These are phyloP conservation scores for Coelastrella sp. DNA, from an alignment of 139 green algal species.

Conservation along the genomic window DNA sequence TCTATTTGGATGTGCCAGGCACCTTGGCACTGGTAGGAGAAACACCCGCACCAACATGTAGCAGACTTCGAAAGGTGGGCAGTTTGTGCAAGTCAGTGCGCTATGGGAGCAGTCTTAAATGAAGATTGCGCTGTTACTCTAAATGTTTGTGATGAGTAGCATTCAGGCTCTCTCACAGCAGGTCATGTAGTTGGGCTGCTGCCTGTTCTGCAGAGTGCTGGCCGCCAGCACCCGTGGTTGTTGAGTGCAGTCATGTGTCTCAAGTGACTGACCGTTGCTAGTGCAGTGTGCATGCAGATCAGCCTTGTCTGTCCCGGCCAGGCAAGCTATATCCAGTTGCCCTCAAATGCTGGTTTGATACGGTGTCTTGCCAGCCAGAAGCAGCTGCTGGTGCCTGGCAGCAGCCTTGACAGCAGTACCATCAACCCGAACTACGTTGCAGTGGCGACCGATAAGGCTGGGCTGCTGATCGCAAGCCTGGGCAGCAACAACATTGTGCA, in stretches of 20 bases:
- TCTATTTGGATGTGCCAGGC: slow-evolving; percentile 16
- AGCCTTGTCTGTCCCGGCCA: slow-evolving; percentile 13
- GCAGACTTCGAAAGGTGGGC: slow-evolving; percentile 15
- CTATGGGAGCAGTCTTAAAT: not conserved
- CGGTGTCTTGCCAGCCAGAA: slow-evolving; percentile 11
- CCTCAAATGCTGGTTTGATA: slow-evolving; percentile 6
- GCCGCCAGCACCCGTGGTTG: too few relatives aligned
- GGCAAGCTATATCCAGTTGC: slow-evolving; percentile 10
- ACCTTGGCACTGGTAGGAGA: slow-evolving; percentile 25
- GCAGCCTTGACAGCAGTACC: not conserved
- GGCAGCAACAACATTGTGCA: slow-evolving; percentile 44
- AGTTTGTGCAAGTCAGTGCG: not conserved
- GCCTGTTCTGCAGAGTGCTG: too few relatives aligned
- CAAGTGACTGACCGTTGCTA: too few relatives aligned
- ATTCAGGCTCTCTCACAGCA: not conserved
- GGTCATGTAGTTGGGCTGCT: too few relatives aligned
- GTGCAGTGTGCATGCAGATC: slow-evolving; percentile 6
- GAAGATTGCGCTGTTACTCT: too few relatives aligned
- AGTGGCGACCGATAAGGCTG: slow-evolving; percentile 8
- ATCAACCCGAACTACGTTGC: not conserved
- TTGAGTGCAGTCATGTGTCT: too few relatives aligned
- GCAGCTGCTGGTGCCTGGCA: not conserved
- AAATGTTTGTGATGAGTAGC: not conserved
- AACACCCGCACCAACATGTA: not conserved
- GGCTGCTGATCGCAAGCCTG: slow-evolving; percentile 28